Percentiles rank a stretch among this genome's conserved stretches.
phyloP scores from a whole-genome alignment of 805 yeast species.

The Teunomyces lycoperdinae region DNA sequence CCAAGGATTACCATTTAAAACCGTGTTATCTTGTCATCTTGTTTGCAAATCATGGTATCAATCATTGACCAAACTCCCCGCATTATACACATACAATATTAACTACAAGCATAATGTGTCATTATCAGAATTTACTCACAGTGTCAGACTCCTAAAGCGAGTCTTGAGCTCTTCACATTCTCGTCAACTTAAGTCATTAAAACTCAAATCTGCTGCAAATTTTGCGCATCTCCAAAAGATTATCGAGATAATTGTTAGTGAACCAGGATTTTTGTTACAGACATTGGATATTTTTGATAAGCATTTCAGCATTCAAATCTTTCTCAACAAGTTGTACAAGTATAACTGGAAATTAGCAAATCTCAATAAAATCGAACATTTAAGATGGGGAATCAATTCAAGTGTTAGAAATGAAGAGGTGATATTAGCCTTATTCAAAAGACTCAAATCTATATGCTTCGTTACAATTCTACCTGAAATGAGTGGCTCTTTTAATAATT shows the following conservation, averaged over 20 bases:
- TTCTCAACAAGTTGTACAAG: constrained; percentile 23
- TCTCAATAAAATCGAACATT: constrained; percentile 15
- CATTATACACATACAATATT: constrained; percentile 20
- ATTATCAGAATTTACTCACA: constrained; percentile 27
- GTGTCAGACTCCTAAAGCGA: constrained; percentile 25
- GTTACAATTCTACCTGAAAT: constrained; percentile 16
- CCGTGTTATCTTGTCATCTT: constrained; percentile 26
- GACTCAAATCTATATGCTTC: constrained; percentile 22
- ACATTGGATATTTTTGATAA: constrained; percentile 29
- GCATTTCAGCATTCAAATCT: constrained; percentile 21
- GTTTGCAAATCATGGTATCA: constrained; percentile 36
- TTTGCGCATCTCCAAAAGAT: constrained; percentile 23
- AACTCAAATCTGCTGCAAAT: constrained; percentile 20
- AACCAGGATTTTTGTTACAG: constrained; percentile 18
- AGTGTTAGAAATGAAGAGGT: constrained; percentile 16
- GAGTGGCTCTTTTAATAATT: constrained; percentile 15
- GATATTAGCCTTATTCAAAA: constrained; percentile 22
- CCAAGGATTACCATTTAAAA: constrained; percentile 16
- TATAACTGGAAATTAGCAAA: constrained; percentile 24
- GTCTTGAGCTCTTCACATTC: constrained; percentile 16
- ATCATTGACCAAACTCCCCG: constrained; percentile 23
- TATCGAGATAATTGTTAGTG: constrained; percentile 23
- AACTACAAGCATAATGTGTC: constrained; percentile 24
- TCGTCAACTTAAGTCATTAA: constrained; percentile 17
- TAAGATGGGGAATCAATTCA: constrained; percentile 29